These are phyloP conservation scores for Dendrostoma leiphaemia DNA, from an alignment of 2,329 filamentous ascomycete genomes.

Conservation along the genomic window DNA sequence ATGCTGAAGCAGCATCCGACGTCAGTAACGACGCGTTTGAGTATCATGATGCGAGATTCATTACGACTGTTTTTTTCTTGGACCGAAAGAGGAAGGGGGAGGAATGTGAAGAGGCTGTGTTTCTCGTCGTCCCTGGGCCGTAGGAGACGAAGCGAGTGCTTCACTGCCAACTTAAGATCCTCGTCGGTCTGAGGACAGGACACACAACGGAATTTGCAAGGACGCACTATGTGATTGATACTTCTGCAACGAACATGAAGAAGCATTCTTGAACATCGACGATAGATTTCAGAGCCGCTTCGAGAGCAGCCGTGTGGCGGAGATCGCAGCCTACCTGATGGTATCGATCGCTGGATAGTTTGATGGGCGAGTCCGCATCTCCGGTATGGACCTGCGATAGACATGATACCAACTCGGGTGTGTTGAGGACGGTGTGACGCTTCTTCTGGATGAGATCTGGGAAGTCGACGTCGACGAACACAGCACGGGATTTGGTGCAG, in stretches of 20 bases:
- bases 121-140: too few species aligned
- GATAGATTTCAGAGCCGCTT: slow-evolving; percentile 55
- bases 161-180: too few species aligned
- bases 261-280: slow-evolving; percentile 56
- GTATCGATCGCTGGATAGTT: slow-evolving; percentile 69
- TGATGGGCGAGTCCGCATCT: slow-evolving; percentile 36
- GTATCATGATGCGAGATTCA: too few species aligned
- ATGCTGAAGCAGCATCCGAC: too few species aligned
- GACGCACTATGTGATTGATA: slow-evolving; percentile 91
- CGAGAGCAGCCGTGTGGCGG: slow-evolving; percentile 61
- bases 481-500: slow-evolving; percentile 47
- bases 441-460: slow-evolving; percentile 77
- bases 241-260: slow-evolving; percentile 82
- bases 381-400: slow-evolving; percentile 43
- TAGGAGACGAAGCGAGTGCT: too few species aligned
- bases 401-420: slow-evolving; percentile 55
- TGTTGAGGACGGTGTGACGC: slow-evolving; percentile 62
- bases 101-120: too few species aligned
- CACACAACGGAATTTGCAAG: too few species aligned
- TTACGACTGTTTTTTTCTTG: too few species aligned
- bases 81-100: too few species aligned
- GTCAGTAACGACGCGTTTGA: too few species aligned
- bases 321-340: slow-evolving; percentile 80
- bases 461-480: slow-evolving; percentile 86
- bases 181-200: too few species aligned